Evolutionary conservation across 495 filamentous ascomycete species (phyloP).

Genomic region (Lophium mytilinum): DNA sequence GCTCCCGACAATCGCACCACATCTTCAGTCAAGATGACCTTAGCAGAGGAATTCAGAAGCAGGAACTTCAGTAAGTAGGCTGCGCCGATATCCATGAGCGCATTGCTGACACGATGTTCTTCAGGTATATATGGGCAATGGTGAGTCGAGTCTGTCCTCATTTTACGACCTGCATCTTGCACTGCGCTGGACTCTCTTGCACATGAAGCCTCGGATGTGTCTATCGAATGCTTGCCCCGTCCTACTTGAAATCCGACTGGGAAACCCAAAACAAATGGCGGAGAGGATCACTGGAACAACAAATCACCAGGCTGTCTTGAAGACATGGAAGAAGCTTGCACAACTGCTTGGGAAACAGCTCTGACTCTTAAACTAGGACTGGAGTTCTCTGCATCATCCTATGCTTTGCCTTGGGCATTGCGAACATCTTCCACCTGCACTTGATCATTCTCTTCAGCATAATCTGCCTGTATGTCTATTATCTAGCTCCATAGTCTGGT

Average conservation of each 20-base stretch:
- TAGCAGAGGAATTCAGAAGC: constrained; percentile 72
- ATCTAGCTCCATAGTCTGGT: background rate
- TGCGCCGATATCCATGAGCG: no score
- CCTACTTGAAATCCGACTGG: background rate
- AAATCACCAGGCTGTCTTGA: no score
- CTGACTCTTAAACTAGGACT: constrained; percentile 52
- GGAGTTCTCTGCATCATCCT: constrained; percentile 90
- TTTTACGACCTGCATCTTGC: background rate
- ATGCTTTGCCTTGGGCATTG: constrained; percentile 89
- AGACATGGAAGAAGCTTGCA: no score
- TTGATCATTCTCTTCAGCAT: constrained; percentile 70
- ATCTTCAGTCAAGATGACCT: constrained; percentile 35
- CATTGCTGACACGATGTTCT: constrained; percentile 22
- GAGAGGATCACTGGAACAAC: no score
- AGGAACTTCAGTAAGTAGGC: constrained; percentile 89
- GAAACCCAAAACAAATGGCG: no score
- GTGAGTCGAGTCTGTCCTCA: constrained; percentile 46
- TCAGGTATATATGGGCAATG: constrained; percentile 99
- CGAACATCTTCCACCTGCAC: constrained; percentile 70
- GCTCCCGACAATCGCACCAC: no score
- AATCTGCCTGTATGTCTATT: constrained; percentile 62
- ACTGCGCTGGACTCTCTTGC: no score
- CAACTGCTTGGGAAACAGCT: background rate
- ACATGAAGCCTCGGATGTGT: no score
- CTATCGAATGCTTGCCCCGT: background rate